Evolutionary conservation across 2,329 filamentous ascomycete species (phyloP), one percentile per base, ranked within the genome.

Genomic region (Colletotrichum tamarilloi): DNA sequence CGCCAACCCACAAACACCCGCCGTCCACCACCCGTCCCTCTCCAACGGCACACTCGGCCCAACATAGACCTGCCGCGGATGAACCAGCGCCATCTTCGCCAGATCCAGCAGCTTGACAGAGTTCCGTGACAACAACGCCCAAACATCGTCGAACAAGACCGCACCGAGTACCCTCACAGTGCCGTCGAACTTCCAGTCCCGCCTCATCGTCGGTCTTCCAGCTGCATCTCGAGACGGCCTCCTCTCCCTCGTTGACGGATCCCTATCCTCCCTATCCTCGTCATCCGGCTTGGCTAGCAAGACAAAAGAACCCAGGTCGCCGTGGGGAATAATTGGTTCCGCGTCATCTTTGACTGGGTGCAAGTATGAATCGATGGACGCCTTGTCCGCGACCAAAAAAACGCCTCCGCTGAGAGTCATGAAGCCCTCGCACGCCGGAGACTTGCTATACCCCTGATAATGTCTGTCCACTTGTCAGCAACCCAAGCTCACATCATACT

Each of bases 291-390:
- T 76, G 1, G 77, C 74, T 1, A 77, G 76, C 1, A 78, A 28
- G 19, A 80, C 64, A 28, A 77, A 78, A 9, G 75, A 75, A 8
- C 66, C 52, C 3, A 69, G n/a, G 22, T 70, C 62, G 0, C 64
- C 58, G 0, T 30, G 22, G 0, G 77, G 72, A 2, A 75, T 66
- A n/a, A 76, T 46, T 2, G 72, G 66, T 26, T 67, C 63, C 30
- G 57, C 30, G 5, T 30, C 7, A 22, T 58, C 64, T 7, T 42
- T 7, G 12, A 68, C 16, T 14, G 75, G 76, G 11, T 73, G 49
- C 2, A 77, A 63, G 42, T 79, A 81, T 1, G 79, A 80, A 8
- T 78, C 70, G 3, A 81, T 75, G 9, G 74, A 72, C 5, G 70
- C 70, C 42, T 79, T 68, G 16, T 81, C 79, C 2, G 78, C 76